Percentiles rank a stretch among this genome's conserved stretches.
These are phyloP conservation scores for Sequoiadendron giganteum DNA, from an alignment of 75 land plant genomes.

Conservation along the genomic window DNA sequence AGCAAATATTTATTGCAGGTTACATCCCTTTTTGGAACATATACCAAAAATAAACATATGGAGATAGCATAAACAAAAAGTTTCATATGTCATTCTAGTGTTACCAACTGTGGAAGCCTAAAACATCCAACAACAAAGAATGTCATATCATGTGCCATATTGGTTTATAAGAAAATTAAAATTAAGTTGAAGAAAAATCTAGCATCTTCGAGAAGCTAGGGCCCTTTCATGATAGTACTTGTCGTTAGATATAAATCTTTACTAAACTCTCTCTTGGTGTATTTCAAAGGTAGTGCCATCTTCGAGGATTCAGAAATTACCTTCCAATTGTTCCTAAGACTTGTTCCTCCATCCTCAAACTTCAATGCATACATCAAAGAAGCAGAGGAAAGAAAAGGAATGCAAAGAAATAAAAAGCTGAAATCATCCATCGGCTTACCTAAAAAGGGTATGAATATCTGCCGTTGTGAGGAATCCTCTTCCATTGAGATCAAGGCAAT, in stretches of 20 bases:
- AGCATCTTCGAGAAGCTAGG: not conserved
- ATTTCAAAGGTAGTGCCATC: not conserved
- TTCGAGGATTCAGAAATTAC: not conserved
- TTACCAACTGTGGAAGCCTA: too few relatives aligned
- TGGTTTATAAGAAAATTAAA: not conserved
- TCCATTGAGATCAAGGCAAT: slow-evolving; percentile 93
- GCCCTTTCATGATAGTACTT: not conserved
- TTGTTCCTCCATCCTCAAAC: not conserved
- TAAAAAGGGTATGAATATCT: slow-evolving; percentile 96
- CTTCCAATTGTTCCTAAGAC: not conserved
- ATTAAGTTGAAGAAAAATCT: not conserved
- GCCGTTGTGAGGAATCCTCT: slow-evolving; percentile 92
- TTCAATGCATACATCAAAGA: not conserved
- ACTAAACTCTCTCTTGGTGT: not conserved
- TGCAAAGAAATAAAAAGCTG: not conserved
- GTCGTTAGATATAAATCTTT: not conserved
- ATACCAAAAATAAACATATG: not conserved
- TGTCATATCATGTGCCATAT: not conserved
- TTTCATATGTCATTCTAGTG: too few relatives aligned
- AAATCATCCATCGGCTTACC: slow-evolving; percentile 36
- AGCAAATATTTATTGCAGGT: not conserved
- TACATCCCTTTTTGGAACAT: not conserved
- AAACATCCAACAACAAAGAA: not conserved
- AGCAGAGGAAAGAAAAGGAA: not conserved
- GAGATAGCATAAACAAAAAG: not conserved